A percentile compares a stretch with the other conserved stretches of the same genome.
These are phyloP conservation scores for Colletotrichum siamense DNA, from an alignment of 2,329 filamentous ascomycete species.

Conservation along the genomic window DNA sequence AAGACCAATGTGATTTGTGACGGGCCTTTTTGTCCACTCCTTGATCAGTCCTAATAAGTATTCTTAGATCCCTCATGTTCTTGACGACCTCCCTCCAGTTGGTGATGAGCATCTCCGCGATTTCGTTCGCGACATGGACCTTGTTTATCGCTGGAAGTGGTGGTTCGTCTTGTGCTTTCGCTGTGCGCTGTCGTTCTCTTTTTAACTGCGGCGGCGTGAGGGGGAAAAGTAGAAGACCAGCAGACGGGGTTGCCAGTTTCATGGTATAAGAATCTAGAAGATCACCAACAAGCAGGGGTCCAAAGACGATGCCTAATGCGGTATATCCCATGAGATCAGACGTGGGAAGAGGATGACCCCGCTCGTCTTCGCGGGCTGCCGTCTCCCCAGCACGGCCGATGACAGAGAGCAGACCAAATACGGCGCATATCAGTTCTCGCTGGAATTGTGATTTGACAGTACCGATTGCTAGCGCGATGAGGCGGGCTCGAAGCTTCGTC, in stretches of 20 bases:
- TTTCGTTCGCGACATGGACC: conserved; percentile 60
- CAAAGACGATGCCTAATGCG: conserved; percentile 69
- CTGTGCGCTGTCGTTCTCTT: conserved; percentile 41
- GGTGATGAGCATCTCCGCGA: conserved; percentile 69
- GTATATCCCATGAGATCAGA: conserved; percentile 69
- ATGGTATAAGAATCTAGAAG: conserved; percentile 57
- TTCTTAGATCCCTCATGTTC: conserved; percentile 58
- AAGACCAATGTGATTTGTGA: conserved; percentile 36
- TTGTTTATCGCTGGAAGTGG: conserved; percentile 53
- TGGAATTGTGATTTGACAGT: conserved; percentile 65
- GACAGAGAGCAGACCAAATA: conserved; percentile 69
- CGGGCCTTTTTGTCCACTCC: conserved; percentile 14
- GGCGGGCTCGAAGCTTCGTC: conserved; percentile 63
- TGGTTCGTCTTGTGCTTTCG: conserved; percentile 19
- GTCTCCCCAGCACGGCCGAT: conserved; percentile 64
- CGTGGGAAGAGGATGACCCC: conserved; percentile 57
- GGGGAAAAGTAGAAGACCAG: conserved; percentile 48
- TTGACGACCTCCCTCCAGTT: conserved; percentile 70
- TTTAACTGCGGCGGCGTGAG: conserved; percentile 47
- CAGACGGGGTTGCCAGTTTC: conserved; percentile 45
- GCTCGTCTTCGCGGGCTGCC: conserved; percentile 55
- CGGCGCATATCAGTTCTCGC: conserved; percentile 68
- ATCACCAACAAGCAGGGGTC: conserved; percentile 66
- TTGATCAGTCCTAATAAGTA: conserved; percentile 29
- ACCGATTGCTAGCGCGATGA: conserved; percentile 68